Percentiles rank a stretch among this genome's conserved stretches.
These are phyloP conservation scores for Ambrosiella beaveri DNA, from an alignment of 2,329 filamentous ascomycete species.

Conservation along the genomic window DNA sequence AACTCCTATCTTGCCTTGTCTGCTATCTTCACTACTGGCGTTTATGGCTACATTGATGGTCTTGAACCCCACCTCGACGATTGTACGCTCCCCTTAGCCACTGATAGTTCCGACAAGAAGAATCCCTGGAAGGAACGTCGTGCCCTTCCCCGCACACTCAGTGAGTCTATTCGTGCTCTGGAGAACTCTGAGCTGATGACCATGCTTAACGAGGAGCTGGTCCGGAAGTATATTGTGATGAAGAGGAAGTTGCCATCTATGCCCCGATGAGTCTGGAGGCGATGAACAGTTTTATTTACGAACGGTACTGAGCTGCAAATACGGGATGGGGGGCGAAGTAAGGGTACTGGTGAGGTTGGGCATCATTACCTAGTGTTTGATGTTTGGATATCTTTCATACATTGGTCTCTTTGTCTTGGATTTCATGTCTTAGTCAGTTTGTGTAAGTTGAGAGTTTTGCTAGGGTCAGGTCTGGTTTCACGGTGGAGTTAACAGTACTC, in stretches of 20 bases:
- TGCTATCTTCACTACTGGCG: conserved; percentile 20
- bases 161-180: conserved; percentile 37
- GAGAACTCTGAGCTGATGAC: conserved; percentile 29
- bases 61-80: conserved; percentile 32
- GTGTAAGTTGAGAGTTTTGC: not conserved
- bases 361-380: not conserved
- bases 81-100: conserved; percentile 21
- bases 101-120: conserved; percentile 33
- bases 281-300: conserved; percentile 42
- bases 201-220: conserved; percentile 31
- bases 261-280: conserved; percentile 29
- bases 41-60: conserved; percentile 8
- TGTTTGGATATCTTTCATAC: not conserved
- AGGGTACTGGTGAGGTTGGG: not conserved
- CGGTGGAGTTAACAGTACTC: not conserved
- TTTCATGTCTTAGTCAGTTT: not conserved
- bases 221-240: conserved; percentile 37
- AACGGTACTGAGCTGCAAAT: conserved; percentile 35
- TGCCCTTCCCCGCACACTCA: conserved; percentile 33
- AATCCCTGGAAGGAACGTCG: conserved; percentile 18
- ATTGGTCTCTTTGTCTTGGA: not conserved
- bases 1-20: conserved; percentile 52
- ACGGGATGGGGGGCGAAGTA: not conserved
- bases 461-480: not conserved
- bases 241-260: conserved; percentile 42